A percentile compares a stretch with the other conserved stretches of the same genome.
Conservation (phyloP, 257 asterid genomes). For the Solanum chilense region DNA sequence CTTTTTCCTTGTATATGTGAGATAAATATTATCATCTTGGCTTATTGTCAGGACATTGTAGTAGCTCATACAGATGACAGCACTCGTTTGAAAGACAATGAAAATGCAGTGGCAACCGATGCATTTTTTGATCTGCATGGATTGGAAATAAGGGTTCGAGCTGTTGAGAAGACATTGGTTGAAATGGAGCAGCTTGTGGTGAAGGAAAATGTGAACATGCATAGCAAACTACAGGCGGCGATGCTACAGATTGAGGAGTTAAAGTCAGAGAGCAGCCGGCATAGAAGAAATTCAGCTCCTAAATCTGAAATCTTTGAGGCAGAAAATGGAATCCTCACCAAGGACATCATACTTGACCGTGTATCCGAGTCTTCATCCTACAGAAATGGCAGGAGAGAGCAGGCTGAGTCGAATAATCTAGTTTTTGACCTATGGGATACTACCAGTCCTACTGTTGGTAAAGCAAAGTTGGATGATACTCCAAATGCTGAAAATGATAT, state of each 20-base stretch:
- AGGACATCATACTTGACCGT: conserved; percentile 93
- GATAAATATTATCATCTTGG: neutral
- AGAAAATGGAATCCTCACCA: conserved; percentile 57
- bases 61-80: neutral
- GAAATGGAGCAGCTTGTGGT: conserved; percentile 40
- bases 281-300: conserved; percentile 35
- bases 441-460: conserved; percentile 13
- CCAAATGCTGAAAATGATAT: conserved; percentile 10
- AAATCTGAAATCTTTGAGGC: conserved; percentile 56
- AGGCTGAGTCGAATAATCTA: conserved; percentile 12
- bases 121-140: conserved; percentile 34
- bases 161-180: conserved; percentile 36
- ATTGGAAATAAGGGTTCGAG: conserved; percentile 44
- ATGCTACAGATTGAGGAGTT: conserved; percentile 51
- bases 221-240: conserved; percentile 57
- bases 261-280: conserved; percentile 41
- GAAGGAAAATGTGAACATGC: conserved; percentile 47
- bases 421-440: conserved; percentile 35
- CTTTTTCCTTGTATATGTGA: neutral
- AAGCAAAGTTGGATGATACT: conserved; percentile 8
- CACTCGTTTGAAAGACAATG: conserved; percentile 12
- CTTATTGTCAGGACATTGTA: conserved; percentile 31
- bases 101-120: conserved; percentile 11
- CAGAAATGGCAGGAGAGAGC: conserved; percentile 48
- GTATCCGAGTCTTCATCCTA: conserved; percentile 62